Evolutionary conservation across 495 filamentous ascomycete genomes (phyloP).

Genomic region (Aspergillus panamensis): DNA sequence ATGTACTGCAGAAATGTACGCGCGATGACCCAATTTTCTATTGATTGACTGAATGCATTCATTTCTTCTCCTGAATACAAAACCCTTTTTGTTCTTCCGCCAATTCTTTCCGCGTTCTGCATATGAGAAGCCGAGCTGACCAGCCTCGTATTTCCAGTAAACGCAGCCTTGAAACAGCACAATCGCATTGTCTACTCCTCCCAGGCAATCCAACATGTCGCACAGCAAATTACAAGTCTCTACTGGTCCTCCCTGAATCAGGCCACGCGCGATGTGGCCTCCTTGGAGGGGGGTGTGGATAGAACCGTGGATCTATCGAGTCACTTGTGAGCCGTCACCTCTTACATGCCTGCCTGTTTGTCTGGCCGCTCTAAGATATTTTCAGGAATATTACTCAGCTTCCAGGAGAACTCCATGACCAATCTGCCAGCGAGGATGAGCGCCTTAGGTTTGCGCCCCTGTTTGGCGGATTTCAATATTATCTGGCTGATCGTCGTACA

Average conservation of each 20-base stretch:
- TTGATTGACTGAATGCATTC: not conserved
- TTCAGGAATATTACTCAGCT: constrained; percentile 41
- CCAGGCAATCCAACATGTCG: constrained; percentile 73
- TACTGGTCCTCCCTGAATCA: constrained; percentile 56
- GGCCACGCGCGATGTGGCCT: constrained; percentile 41
- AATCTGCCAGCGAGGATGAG: constrained; percentile 33
- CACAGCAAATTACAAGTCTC: constrained; percentile 73
- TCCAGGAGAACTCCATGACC: constrained; percentile 31
- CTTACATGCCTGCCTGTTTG: not conserved
- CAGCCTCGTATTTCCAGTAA: constrained; percentile 45
- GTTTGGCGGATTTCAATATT: constrained; percentile 22
- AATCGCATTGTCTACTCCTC: constrained; percentile 67
- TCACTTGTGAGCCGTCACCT: constrained; percentile 35
- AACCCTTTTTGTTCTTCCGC: not conserved
- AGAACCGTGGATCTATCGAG: constrained; percentile 45
- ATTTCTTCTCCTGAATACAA: not conserved
- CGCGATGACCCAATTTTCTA: not conserved
- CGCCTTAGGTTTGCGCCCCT: constrained; percentile 30
- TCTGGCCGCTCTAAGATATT: constrained; percentile 19
- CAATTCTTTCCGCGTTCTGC: constrained; percentile 23
- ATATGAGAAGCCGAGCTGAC: constrained; percentile 5
- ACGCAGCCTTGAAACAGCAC: constrained; percentile 65
- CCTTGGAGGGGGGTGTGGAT: constrained; percentile 35
- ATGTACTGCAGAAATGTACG: constrained; percentile 52
- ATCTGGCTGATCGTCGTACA: constrained; percentile 37